Evolutionary conservation across 495 filamentous ascomycete species (phyloP).

Genomic region (Talaromyces stipitatus): DNA sequence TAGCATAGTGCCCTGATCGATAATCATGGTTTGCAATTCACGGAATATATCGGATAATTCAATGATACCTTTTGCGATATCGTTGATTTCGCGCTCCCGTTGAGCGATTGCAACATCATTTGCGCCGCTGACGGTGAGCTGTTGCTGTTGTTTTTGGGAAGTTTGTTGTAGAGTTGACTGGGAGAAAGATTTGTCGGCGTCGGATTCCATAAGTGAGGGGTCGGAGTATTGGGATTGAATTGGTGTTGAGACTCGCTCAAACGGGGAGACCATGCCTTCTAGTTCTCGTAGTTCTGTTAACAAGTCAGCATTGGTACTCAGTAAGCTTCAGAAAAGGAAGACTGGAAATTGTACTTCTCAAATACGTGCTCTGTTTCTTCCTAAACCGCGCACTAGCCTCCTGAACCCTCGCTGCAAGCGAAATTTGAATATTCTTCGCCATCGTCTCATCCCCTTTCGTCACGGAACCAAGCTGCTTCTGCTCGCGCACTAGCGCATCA

Average conservation of each 20-base stretch:
- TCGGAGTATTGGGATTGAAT: conserved; percentile 59
- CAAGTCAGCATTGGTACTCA: conserved; percentile 7
- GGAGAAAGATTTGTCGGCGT: conserved; percentile 85
- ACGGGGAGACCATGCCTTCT: conserved; percentile 52
- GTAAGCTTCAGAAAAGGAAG: not conserved
- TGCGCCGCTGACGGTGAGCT: conserved; percentile 44
- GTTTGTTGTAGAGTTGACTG: conserved; percentile 79
- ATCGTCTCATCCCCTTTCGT: conserved; percentile 82
- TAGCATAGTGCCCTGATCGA: conserved; percentile 96
- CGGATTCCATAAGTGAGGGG: conserved; percentile 80
- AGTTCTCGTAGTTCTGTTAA: conserved; percentile 73
- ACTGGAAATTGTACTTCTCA: conserved; percentile 62
- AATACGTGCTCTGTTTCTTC: conserved; percentile 93
- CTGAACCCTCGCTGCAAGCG: conserved; percentile 77
- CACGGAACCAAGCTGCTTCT: conserved; percentile 58
- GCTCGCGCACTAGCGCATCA: conserved; percentile 73
- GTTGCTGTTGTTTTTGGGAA: conserved; percentile 38
- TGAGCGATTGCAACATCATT: conserved; percentile 85
- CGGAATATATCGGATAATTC: conserved; percentile 94
- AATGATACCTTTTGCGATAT: conserved; percentile 96
- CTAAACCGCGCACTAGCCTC: conserved; percentile 88
- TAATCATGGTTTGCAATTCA: conserved; percentile 92
- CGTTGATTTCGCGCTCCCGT: conserved; percentile 93
- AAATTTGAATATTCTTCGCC: conserved; percentile 92
- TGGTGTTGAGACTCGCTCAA: conserved; percentile 59